These are phyloP conservation scores for Puccinia novopanici DNA, from an alignment of 1,284 basidiomycete species.

Conservation along the genomic window DNA sequence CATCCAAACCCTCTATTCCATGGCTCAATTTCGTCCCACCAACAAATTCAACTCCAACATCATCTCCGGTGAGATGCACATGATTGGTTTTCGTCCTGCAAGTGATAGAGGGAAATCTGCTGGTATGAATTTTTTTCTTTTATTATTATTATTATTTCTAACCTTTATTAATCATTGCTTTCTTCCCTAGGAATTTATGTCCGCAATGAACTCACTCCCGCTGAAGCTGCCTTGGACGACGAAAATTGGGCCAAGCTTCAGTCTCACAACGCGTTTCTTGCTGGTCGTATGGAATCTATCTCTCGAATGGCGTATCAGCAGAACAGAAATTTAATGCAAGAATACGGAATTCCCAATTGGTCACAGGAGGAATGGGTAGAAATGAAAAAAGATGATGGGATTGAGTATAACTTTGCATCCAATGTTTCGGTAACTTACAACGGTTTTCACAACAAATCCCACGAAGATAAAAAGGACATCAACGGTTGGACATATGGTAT, in stretches of 20 bases:
- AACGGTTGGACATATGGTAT: no score
- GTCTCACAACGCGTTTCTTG: neutral
- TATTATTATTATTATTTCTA: neutral
- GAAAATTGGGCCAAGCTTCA: conserved; percentile 5
- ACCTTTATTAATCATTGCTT: neutral
- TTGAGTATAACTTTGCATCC: conserved; percentile 6
- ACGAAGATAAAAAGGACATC: no score
- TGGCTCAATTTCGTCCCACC: neutral
- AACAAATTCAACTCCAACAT: neutral
- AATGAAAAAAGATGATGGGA: neutral
- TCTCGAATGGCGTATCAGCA: neutral
- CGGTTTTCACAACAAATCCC: no score
- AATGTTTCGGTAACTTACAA: no score
- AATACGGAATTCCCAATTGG: conserved; percentile 14
- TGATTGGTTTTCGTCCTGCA: conserved; percentile 4
- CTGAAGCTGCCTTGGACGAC: neutral
- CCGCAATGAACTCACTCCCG: neutral
- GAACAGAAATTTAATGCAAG: neutral
- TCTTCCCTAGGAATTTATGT: neutral
- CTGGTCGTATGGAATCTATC: neutral
- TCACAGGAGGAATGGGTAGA: conserved; percentile 3
- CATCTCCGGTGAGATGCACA: neutral
- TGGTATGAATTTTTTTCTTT: neutral
- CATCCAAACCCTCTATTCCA: neutral
- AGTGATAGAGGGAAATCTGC: no score